Base-by-base conservation (phyloP, 192 early-diverging fungal genomes). In the Rhizoclosmatium globosum region DNA sequence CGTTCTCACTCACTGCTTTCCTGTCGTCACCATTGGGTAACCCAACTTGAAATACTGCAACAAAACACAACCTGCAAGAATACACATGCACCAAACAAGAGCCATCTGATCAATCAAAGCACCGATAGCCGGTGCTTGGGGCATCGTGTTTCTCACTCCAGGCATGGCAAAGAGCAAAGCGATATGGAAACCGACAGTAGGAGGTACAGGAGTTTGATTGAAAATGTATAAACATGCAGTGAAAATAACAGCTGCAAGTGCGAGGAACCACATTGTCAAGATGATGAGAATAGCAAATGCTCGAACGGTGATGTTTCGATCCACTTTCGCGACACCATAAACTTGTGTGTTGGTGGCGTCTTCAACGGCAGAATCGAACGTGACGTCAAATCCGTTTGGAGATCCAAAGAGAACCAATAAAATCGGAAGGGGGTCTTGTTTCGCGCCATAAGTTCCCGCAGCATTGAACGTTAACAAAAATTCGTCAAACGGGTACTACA, bases 151-250 rank as follows among this genome's bases (percentile, higher is more conserved):
- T 50, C 69, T 45, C 13, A 71, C 38, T 21, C 23, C 21, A 2
- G 69, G 69, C 21, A 56, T n/a, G 7, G 69, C 47, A 56, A 71
- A 71, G 13, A 71, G 38, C n/a, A 71, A 44, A 11, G 69, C 11
- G 3, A n/a, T 56, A 23, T 19, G 47, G 21, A 71, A 56, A 6
- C 21, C 53, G n/a, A 71, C 39, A 38, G 17, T 7, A 45, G 69
- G 19, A 3, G 69, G 48, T 15, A 53, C 69, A 2, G 39, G 47
- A 15, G 47, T 71, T 17, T 46, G 11, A 15, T 71, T 48, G 6
- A 48, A 48, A 23, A 71, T 44, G 47, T 48, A 71, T 2, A 71
- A 6, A 23, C 13, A 3, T 17, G 15, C 4, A 11, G 69, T 38
- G 7, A 71, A 39, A 7, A 41, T 6, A 56, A 2, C n/a, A 9